These are phyloP conservation scores for Fusarium secorum DNA, from an alignment of 2,329 filamentous ascomycete species.

Conservation along the genomic window DNA sequence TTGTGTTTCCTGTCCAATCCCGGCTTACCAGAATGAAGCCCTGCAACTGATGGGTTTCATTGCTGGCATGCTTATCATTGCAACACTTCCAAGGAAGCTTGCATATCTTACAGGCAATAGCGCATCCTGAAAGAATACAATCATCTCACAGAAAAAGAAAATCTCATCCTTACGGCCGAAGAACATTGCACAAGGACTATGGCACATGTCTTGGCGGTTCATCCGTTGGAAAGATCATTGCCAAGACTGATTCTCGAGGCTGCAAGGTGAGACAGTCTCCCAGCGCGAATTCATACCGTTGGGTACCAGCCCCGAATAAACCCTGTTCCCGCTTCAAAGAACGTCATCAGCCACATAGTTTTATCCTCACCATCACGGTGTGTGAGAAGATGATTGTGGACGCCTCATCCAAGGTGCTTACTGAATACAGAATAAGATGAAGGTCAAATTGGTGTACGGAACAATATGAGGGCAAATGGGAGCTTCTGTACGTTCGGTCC, in stretches of 20 bases:
- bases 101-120: slow-evolving; percentile 3
- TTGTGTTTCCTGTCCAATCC: slow-evolving; percentile 25
- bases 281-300: background rate
- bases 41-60: slow-evolving; percentile 6
- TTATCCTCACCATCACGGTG: slow-evolving; percentile 4
- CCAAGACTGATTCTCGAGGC: background rate
- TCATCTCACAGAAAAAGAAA: background rate
- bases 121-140: background rate
- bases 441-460: slow-evolving; percentile 3
- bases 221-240: background rate
- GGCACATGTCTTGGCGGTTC: background rate
- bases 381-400: background rate
- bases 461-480: slow-evolving; percentile 3
- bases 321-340: background rate
- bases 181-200: background rate
- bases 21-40: slow-evolving; percentile 21
- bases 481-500: background rate
- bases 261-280: slow-evolving; percentile 1
- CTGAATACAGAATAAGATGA: slow-evolving; percentile 3
- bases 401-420: slow-evolving; percentile 9
- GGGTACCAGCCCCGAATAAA: background rate
- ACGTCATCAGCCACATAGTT: slow-evolving; percentile 21
- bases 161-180: slow-evolving; percentile 14
- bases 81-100: background rate
- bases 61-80: slow-evolving; percentile 5